Evolutionary conservation across 352 stramenopile species (phyloP), one percentile per base, ranked within the genome.

Genomic region (Globisporangium perplexum): DNA sequence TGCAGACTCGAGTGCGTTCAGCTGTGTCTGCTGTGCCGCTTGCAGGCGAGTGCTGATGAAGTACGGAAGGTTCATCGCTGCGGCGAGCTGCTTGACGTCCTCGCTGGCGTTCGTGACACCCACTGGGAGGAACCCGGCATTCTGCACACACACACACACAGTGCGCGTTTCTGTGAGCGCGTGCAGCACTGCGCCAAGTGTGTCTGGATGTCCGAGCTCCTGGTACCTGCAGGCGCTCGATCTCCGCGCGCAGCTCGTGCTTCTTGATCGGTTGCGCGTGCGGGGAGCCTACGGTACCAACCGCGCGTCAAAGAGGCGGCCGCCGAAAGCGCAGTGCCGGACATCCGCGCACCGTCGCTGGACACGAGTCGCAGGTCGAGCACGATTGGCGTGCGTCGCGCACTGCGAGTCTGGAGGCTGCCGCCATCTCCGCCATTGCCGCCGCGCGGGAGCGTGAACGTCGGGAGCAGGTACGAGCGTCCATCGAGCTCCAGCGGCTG

Each of bases 71-170:
- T 84, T 73, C 23, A 90, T 69, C 43, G 66, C 67, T 3, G 70
- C 67, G 3, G 80, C 79, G 53, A 75, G 49, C 48, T 81, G 69
- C 65, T 93, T 93, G 53, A 93, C 71, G 59, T 93, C 83, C 62
- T 93, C 80, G 49, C 83, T 92, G 42, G 83, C 83, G 54, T 94
- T 92, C 10, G 83, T 91, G 62, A 94, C 76, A 11, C 79, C 83
- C 44, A 92, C 78, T 0, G 80, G 80, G 20, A 85, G 47, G 52
- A 88, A 89, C 3, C 78, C 74, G 22, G 61, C 66, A 59, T 68
- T 65, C 75, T 86, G 51, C 31, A 14, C 30, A 8, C 30, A 35
- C 10, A 12, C 8, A 3, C 8, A 35, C 30, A 12, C 8, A 14
- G 10, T 6, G 15, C 10, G 31, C 31, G 12, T 38, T 38, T 17